Percentiles rank a stretch among this genome's conserved stretches.
Evolutionary conservation across 768 basidiomycete genomes (phyloP).

Genomic region (Clitopilus hobsonii): DNA sequence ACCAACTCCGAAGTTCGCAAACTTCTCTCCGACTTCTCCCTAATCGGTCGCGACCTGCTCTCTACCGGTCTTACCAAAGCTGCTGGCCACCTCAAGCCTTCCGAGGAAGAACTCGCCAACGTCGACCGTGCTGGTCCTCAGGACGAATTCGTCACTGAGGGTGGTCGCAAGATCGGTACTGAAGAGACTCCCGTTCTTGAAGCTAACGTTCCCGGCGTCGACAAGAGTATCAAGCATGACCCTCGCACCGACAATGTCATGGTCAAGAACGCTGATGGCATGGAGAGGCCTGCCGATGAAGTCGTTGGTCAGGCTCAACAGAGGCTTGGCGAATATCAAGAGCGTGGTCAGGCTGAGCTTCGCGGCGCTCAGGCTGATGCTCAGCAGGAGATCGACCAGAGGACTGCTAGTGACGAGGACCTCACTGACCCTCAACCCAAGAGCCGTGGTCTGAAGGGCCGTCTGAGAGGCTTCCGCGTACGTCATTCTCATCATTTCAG

Average conservation of each 20-base stretch:
- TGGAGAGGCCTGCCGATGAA: slow-evolving; percentile 23
- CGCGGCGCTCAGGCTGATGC: slow-evolving; percentile 8
- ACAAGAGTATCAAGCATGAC: slow-evolving; percentile 31
- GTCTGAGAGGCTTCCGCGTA: slow-evolving; percentile 30
- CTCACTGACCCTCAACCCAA: slow-evolving; percentile 11
- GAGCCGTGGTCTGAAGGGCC: slow-evolving; percentile 28
- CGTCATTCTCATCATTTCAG: slow-evolving; percentile 13
- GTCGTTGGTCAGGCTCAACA: slow-evolving; percentile 12
- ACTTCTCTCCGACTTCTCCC: slow-evolving; percentile 71
- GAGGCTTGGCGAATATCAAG: slow-evolving; percentile 13
- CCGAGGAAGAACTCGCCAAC: slow-evolving; percentile 50
- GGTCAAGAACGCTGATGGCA: slow-evolving; percentile 25
- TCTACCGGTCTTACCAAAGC: slow-evolving; percentile 68
- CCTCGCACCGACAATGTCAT: slow-evolving; percentile 42
- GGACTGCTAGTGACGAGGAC: background rate
- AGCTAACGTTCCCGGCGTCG: slow-evolving; percentile 26
- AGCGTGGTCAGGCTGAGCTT: background rate
- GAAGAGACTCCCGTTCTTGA: slow-evolving; percentile 31
- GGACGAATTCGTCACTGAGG: slow-evolving; percentile 59
- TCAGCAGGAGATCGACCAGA: slow-evolving; percentile 9
- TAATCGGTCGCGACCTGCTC: slow-evolving; percentile 82
- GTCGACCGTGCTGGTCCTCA: slow-evolving; percentile 69
- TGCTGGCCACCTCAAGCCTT: slow-evolving; percentile 65
- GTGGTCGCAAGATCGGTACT: slow-evolving; percentile 24
- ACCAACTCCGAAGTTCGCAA: slow-evolving; percentile 95